phyloP scores from a whole-genome alignment of 495 filamentous ascomycete genomes.

The Xylaria intraflava region DNA sequence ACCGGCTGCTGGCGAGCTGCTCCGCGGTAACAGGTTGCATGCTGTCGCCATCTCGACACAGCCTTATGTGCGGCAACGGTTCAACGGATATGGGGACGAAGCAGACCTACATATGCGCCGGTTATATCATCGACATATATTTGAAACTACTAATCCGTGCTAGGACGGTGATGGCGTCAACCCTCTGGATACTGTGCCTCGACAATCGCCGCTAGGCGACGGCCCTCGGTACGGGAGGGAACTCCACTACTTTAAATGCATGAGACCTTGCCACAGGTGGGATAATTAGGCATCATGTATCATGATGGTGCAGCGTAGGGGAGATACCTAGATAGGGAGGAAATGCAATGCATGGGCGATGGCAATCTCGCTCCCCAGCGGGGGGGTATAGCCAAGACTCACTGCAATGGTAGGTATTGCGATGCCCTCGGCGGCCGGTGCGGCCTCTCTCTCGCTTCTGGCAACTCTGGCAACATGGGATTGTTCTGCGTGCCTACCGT shows the following conservation, averaged over 20 bases:
- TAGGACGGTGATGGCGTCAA: neutral
- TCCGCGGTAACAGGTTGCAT: neutral
- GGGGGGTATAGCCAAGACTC: no score
- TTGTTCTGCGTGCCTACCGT: no score
- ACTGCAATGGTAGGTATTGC: neutral
- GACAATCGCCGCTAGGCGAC: neutral
- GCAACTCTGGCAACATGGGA: no score
- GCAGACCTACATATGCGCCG: no score
- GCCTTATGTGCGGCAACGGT: neutral
- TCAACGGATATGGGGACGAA: no score
- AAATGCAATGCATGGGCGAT: neutral
- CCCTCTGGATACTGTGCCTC: neutral
- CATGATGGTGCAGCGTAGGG: neutral
- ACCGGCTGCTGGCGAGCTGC: no score
- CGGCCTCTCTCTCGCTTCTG: no score
- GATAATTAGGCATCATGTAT: neutral
- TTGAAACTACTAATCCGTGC: neutral
- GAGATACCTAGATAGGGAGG: no score
- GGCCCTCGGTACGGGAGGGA: constrained; percentile 2
- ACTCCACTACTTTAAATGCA: neutral
- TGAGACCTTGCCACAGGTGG: neutral
- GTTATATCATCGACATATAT: no score
- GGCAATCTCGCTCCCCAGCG: neutral
- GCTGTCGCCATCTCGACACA: neutral
- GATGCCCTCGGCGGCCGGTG: no score